Base-by-base conservation (phyloP, 345 rosid genomes). In the Camelina sativa region DNA sequence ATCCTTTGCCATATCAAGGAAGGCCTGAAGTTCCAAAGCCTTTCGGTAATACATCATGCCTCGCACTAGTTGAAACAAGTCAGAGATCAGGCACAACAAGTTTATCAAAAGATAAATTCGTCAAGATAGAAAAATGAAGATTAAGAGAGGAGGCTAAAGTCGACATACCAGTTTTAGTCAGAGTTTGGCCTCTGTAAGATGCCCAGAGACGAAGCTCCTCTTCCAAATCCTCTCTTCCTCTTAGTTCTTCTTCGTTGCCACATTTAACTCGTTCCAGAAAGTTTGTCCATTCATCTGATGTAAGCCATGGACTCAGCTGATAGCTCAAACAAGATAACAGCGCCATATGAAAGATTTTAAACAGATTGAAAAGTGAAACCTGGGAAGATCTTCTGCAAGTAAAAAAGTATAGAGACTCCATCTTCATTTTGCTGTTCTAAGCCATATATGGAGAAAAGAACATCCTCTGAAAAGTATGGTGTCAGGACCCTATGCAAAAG, bases 11-110 rank as follows among this genome's bases (percentile, higher is more conserved):
- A 87, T 86, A 74, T 91, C 94, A 80, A 88, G 89, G 75, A 87
- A 87, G 66, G 89, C 89, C 74, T 91, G 97, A 62, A 91, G 91
- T 79, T 88, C 94, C 81, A 88, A 79, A 62, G 97, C 94, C 76
- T 81, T 85, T 65, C 91, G 87, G 73, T 83, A 87, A 73, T 88
- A 91, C 97, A 91, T 91, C 92, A 91, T 91, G 69, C 96, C 96
- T 72, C 96, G 80, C 51, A 88, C 94, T 90, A 17, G 65, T 55
- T 46, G 65, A 55, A 43, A 50, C 48, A 68, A 61, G 58, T 6
- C 4, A 60, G 7, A 75, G 11, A 64, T 65, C 61, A 57, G 61
- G 38, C 51, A 67, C 22, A 69, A 9, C 25, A 52, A 34, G 50
- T 74, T 61, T 16, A 41, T 55, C 32, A 69, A 15, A 61, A 41